Evolutionary conservation across 176 grass and related monocot species (phyloP).

Genomic region (Tuctoria greenei): DNA sequence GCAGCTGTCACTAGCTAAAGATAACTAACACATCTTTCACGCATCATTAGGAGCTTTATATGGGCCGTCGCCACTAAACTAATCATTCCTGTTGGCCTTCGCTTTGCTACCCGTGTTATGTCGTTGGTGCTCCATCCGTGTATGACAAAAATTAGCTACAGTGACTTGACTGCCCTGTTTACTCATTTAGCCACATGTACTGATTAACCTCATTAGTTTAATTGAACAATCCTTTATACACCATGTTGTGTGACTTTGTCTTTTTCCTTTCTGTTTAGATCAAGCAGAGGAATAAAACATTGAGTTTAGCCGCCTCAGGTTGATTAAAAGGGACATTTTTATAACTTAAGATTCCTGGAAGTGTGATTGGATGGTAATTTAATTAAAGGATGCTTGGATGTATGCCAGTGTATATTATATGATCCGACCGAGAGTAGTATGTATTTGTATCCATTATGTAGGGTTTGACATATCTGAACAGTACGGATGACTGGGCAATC

Average conservation of each 20-base stretch:
- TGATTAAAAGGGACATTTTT: neutral
- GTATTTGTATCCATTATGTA: neutral
- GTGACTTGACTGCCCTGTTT: neutral
- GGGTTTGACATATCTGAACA: slow-evolving; percentile 31
- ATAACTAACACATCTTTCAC: slow-evolving; percentile 49
- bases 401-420: slow-evolving; percentile 9
- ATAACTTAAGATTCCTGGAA: slow-evolving; percentile 26
- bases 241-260: neutral
- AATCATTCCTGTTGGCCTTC: neutral
- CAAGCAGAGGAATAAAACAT: neutral
- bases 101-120: neutral
- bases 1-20: slow-evolving; percentile 40
- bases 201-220: neutral
- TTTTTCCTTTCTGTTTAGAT: neutral
- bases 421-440: neutral
- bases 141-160: neutral
- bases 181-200: neutral
- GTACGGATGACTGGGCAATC: neutral
- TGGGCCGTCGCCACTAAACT: slow-evolving; percentile 23
- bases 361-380: slow-evolving; percentile 1
- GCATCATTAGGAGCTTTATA: slow-evolving; percentile 54
- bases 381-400: slow-evolving; percentile 18
- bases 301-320: neutral
- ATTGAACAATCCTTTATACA: neutral
- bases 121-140: neutral